Conservation (phyloP, 2,329 filamentous ascomycete genomes). For the Pestalotiopsis sp. region DNA sequence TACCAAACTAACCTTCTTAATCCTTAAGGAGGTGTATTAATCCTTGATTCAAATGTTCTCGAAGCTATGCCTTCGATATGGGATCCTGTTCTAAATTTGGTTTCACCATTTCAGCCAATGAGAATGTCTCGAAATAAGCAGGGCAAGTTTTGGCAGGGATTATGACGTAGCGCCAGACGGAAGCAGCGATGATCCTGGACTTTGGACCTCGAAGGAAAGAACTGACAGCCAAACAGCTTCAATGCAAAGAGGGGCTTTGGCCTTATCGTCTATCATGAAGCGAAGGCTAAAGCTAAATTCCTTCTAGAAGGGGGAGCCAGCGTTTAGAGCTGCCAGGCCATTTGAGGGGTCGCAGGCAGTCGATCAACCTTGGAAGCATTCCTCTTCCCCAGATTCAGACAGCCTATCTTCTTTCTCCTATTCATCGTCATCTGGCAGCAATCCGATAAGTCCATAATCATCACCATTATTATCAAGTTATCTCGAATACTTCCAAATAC, state of each 20-base stretch:
- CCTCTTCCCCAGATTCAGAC: not conserved
- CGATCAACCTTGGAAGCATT: not conserved
- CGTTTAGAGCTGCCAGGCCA: not conserved
- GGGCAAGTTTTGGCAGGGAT: not conserved
- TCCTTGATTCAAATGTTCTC: not conserved
- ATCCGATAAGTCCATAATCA: not conserved
- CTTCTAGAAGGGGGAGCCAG: not conserved
- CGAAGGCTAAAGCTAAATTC: not conserved
- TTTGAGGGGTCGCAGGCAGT: not conserved
- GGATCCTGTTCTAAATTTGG: not conserved
- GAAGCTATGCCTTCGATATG: not conserved
- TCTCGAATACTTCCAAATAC: not conserved
- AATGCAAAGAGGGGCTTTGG: not conserved
- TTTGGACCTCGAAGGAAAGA: not conserved
- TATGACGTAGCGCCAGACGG: not conserved
- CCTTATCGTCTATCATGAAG: not conserved
- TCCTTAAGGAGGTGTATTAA: too few relatives aligned
- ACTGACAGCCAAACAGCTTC: not conserved
- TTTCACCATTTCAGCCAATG: not conserved
- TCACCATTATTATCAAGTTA: not conserved
- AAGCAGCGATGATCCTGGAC: not conserved
- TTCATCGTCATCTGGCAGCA: not conserved
- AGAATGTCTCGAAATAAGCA: not conserved
- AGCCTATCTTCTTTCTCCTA: not conserved
- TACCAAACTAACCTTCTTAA: too few relatives aligned